Evolutionary conservation across 352 stramenopile species (phyloP).

Genomic region (Peronospora belbahrii): DNA sequence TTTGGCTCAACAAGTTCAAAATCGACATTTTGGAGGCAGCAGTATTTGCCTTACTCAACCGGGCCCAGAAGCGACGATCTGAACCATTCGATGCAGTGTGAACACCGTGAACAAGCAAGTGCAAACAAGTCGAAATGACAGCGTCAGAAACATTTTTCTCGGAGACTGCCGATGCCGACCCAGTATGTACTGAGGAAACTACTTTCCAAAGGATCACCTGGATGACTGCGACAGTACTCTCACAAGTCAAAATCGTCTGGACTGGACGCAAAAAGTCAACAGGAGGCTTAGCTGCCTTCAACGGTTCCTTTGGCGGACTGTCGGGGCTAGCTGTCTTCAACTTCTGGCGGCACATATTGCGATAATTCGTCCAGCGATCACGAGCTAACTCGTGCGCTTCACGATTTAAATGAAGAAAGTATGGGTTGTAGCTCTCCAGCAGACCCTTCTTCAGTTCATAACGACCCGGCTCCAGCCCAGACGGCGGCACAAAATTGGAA

Average conservation of each 20-base stretch:
- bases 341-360: slow-evolving; percentile 41
- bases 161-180: slow-evolving; percentile 2
- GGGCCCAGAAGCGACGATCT: slow-evolving; percentile 41
- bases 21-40: slow-evolving; percentile 39
- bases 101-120: slow-evolving; percentile 73
- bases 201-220: slow-evolving; percentile 64
- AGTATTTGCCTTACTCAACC: slow-evolving; percentile 31
- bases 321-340: slow-evolving; percentile 10
- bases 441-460: slow-evolving; percentile 72
- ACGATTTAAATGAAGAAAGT: slow-evolving; percentile 80
- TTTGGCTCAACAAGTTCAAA: slow-evolving; percentile 39
- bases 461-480: slow-evolving; percentile 65
- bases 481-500: slow-evolving; percentile 62
- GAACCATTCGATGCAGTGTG: slow-evolving; percentile 37
- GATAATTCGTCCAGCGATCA: slow-evolving; percentile 74
- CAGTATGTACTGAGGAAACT: slow-evolving; percentile 18
- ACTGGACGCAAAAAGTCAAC: slow-evolving; percentile 49
- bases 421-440: slow-evolving; percentile 80
- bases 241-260: slow-evolving; percentile 55
- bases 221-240: slow-evolving; percentile 56
- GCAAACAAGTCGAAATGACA: slow-evolving; percentile 74
- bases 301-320: slow-evolving; percentile 28
- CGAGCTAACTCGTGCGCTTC: slow-evolving; percentile 75
- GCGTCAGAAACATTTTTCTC: slow-evolving; percentile 62
- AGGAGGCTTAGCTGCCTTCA: slow-evolving; percentile 31